Percentiles rank a stretch among this genome's conserved stretches.
Evolutionary conservation across 164 flowering plant genomes (phyloP).

Genomic region (Santalum album): DNA sequence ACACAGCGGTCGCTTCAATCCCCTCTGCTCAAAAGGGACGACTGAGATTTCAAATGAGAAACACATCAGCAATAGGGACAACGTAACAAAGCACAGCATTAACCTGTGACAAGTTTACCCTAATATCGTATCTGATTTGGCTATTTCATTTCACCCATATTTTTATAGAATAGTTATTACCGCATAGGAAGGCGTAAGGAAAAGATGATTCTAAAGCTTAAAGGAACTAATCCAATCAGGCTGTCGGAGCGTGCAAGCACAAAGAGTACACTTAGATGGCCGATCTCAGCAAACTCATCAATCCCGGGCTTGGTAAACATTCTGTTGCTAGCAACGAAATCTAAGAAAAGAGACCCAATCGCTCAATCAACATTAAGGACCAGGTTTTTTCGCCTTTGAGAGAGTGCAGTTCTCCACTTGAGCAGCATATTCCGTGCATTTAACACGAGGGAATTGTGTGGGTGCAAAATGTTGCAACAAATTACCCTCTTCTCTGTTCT

Average conservation of each 20-base stretch:
- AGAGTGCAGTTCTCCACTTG: slow-evolving; percentile 96
- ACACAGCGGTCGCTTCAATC: slow-evolving; percentile 96
- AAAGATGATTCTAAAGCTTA: too few relatives aligned
- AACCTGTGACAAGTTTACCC: too few relatives aligned
- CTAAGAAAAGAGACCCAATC: slow-evolving; percentile 95
- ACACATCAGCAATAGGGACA: not conserved
- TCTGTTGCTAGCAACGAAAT: slow-evolving; percentile 94
- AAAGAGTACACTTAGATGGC: slow-evolving; percentile 93
- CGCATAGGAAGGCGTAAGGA: too few relatives aligned
- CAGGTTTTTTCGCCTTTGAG: slow-evolving; percentile 85
- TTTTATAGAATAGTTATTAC: too few relatives aligned
- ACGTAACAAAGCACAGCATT: too few relatives aligned
- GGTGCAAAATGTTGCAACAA: slow-evolving; percentile 74
- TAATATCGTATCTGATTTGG: too few relatives aligned
- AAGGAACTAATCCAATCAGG: slow-evolving; percentile 98
- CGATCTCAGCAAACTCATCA: slow-evolving; percentile 88
- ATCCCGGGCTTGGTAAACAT: slow-evolving; percentile 94
- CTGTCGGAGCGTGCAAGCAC: slow-evolving; percentile 96
- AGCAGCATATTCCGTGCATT: slow-evolving; percentile 97
- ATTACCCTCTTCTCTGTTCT: slow-evolving; percentile 96
- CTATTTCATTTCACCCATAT: too few relatives aligned
- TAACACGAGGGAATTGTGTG: slow-evolving; percentile 84
- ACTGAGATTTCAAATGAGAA: slow-evolving; percentile 29
- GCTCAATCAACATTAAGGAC: slow-evolving; percentile 96
- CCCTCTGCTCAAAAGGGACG: slow-evolving; percentile 98